Evolutionary conservation across 2,329 filamentous ascomycete species (phyloP).

Genomic region (Sclerotinia minor): DNA sequence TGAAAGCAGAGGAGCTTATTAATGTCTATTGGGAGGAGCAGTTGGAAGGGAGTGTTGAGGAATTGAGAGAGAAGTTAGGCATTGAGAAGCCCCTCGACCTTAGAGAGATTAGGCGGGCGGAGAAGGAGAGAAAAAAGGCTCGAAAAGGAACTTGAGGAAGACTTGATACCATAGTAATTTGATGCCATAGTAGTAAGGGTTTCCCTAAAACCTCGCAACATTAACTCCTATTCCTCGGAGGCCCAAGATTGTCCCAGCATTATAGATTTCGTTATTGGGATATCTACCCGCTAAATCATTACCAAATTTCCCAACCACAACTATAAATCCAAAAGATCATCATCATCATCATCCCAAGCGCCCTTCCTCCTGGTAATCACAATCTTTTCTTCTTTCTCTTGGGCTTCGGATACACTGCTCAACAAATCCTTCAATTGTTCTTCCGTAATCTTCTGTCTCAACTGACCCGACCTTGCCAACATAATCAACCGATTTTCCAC

Average conservation of each 20-base stretch:
- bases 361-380: constrained; percentile 79
- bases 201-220: constrained; percentile 13
- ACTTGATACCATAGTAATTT: constrained; percentile 35
- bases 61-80: constrained; percentile 70
- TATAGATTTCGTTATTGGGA: neutral
- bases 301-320: neutral
- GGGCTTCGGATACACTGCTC: constrained; percentile 77
- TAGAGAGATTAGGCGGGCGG: constrained; percentile 69
- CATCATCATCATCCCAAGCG: constrained; percentile 83
- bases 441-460: constrained; percentile 85
- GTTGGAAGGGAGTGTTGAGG: constrained; percentile 78
- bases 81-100: constrained; percentile 90
- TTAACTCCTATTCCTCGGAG: constrained; percentile 9
- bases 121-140: constrained; percentile 67
- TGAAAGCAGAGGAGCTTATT: constrained; percentile 75
- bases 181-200: constrained; percentile 2
- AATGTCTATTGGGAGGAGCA: constrained; percentile 99
- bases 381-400: constrained; percentile 79
- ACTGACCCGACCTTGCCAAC: constrained; percentile 84
- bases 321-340: constrained; percentile 65
- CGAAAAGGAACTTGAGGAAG: constrained; percentile 45
- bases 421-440: constrained; percentile 90
- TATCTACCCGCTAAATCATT: neutral
- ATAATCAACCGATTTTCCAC: constrained; percentile 92
- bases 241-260: constrained; percentile 3